Conservation (phyloP, 73 alveolate genomes). For the Diophrys appendiculata region DNA sequence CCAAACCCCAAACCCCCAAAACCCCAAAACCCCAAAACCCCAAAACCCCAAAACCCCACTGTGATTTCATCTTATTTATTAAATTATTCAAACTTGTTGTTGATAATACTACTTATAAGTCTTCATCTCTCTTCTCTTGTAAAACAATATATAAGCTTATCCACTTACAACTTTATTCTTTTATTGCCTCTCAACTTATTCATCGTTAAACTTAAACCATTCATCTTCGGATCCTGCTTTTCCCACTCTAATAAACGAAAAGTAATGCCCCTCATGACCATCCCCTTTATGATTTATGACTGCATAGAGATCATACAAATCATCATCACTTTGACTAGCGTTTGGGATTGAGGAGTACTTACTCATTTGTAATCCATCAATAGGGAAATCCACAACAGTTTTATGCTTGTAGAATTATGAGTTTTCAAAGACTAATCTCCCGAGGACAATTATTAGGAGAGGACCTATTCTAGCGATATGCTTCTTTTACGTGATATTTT, state of each 20-base stretch:
- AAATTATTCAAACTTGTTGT: no score
- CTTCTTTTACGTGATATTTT: not conserved
- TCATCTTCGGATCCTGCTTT: not conserved
- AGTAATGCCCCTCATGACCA: not conserved
- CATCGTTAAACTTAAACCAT: not conserved
- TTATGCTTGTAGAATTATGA: not conserved
- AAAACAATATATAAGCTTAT: not conserved
- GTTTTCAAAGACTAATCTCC: not conserved
- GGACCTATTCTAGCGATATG: not conserved
- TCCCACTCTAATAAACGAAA: not conserved
- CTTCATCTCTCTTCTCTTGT: not conserved
- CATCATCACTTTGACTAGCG: not conserved
- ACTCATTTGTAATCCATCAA: not conserved
- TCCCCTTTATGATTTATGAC: not conserved
- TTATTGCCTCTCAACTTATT: not conserved
- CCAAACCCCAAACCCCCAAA: no score
- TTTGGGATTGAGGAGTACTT: not conserved
- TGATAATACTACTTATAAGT: no score
- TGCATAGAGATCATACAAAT: not conserved
- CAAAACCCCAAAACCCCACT: no score
- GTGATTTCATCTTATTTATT: no score
- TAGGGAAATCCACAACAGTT: not conserved
- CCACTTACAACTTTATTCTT: not conserved
- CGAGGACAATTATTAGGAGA: not conserved
- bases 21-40: no score